A percentile compares a stretch with the other conserved stretches of the same genome.
Conservation (phyloP, 2,329 filamentous ascomycete species). For the Colletotrichum sp. region DNA sequence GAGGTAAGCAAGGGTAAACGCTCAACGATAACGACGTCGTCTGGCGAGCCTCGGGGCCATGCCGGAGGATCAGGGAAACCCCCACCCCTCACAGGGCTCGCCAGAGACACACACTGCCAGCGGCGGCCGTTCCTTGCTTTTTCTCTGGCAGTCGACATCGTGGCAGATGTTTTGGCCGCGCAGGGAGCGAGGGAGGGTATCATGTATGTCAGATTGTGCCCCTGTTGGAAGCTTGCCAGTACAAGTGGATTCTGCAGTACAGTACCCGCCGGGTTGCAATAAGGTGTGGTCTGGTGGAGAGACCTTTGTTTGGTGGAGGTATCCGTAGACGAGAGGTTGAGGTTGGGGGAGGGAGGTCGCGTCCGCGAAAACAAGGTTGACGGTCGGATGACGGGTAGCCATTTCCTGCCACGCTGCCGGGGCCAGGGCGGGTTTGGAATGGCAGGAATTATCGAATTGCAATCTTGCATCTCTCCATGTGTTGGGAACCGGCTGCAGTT, state of each 20-base stretch:
- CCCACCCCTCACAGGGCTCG: neutral
- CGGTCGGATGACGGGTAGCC: slow-evolving; percentile 1
- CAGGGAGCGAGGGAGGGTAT: neutral
- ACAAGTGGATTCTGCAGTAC: neutral
- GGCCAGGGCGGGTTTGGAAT: neutral
- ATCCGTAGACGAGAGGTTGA: neutral
- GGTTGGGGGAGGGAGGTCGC: neutral
- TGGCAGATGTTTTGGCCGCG: neutral
- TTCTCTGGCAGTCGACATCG: neutral
- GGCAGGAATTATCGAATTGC: neutral
- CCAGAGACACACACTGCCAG: neutral
- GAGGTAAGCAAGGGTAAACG: neutral
- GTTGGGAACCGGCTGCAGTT: neutral
- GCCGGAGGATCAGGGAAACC: neutral
- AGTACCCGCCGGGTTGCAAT: neutral
- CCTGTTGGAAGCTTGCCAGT: neutral
- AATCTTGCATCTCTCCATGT: slow-evolving; percentile 7
- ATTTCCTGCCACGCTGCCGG: neutral
- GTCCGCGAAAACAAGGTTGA: neutral
- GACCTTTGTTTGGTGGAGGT: neutral
- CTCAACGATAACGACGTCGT: neutral
- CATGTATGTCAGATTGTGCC: slow-evolving; percentile 14
- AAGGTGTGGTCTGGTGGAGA: neutral
- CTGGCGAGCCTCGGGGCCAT: neutral
- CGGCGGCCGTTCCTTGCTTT: neutral